Conservation (phyloP, 2,329 filamentous ascomycete species). For the Botrytis paeoniae region DNA sequence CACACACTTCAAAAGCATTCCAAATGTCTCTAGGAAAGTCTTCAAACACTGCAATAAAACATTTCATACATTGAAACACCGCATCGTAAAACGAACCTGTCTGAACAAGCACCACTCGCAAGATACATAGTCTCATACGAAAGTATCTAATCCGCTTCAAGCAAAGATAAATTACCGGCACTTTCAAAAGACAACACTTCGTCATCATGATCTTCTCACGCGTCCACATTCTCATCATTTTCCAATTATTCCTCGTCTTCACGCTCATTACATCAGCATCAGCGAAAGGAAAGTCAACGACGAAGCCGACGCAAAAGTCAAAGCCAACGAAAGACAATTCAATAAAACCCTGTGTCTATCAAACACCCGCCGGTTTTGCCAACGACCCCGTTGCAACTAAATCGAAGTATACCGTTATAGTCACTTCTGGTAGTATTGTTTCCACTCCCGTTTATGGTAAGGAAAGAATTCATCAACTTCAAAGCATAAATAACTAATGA, state of each 20-base stretch:
- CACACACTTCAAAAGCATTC: not conserved
- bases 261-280: not conserved
- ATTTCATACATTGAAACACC: not conserved
- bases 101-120: not conserved
- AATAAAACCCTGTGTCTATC: not conserved
- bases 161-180: not conserved
- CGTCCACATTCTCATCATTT: not conserved
- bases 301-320: too few relatives aligned
- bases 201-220: not conserved
- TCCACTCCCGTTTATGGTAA: not conserved
- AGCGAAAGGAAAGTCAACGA: not conserved
- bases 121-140: not conserved
- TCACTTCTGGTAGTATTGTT: not conserved
- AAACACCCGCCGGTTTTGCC: not conserved
- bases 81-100: not conserved
- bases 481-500: not conserved
- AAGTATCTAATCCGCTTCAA: not conserved
- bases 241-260: not conserved
- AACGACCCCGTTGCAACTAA: not conserved
- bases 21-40: not conserved
- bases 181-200: too few relatives aligned
- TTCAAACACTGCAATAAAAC: not conserved
- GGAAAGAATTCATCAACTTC: not conserved
- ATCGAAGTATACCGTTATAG: not conserved
- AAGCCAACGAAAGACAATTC: too few relatives aligned